Percentiles rank a stretch among this genome's conserved stretches.
Conservation (phyloP, 2,329 filamentous ascomycete species). For the Ceratocystis lukuohia region DNA sequence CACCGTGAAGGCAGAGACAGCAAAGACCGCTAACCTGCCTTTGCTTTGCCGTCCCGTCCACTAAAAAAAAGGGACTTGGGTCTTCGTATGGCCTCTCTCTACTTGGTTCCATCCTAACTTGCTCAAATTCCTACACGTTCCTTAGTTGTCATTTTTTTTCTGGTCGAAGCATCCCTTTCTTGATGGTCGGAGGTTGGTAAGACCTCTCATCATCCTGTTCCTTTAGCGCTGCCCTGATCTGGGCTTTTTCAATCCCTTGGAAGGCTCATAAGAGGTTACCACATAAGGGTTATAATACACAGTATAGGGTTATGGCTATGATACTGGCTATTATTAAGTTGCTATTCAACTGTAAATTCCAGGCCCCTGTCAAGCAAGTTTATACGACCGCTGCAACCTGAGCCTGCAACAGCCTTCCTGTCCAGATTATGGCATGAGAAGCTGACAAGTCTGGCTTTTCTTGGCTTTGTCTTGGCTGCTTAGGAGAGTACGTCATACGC, state of each 20-base stretch:
- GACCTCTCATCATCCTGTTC: neutral
- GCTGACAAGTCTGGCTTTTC: neutral
- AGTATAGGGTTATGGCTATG: neutral
- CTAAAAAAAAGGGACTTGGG: neutral
- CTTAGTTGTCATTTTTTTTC: neutral
- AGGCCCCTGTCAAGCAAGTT: neutral
- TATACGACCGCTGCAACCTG: neutral
- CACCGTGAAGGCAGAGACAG: neutral
- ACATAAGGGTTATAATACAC: fast-evolving
- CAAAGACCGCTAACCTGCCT: neutral
- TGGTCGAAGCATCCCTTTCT: neutral
- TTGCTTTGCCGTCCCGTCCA: neutral
- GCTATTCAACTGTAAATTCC: neutral
- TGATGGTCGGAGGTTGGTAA: neutral
- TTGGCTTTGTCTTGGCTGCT: constrained; percentile 6
- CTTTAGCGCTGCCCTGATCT: no score
- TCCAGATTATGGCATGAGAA: neutral
- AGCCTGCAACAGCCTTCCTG: neutral
- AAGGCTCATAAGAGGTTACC: no score
- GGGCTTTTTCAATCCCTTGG: no score
- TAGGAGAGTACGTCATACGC: neutral
- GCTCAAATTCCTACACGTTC: neutral
- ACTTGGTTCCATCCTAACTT: neutral
- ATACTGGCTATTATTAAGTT: no score
- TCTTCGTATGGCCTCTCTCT: no score